These are phyloP conservation scores for Boletus subcaerulescens DNA, from an alignment of 768 basidiomycete genomes.

Conservation along the genomic window DNA sequence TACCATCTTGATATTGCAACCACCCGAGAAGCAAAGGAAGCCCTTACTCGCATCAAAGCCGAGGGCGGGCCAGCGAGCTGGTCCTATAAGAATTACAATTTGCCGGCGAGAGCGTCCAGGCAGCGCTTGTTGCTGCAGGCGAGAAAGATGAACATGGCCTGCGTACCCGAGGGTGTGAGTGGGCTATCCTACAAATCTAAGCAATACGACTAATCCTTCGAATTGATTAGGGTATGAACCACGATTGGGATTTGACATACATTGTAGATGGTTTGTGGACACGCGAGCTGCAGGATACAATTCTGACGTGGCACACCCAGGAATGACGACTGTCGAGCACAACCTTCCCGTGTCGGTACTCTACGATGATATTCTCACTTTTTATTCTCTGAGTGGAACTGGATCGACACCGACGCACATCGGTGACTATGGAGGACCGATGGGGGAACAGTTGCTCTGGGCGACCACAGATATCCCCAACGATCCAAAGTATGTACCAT, in stretches of 20 bases:
- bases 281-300: not conserved
- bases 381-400: conserved; percentile 67
- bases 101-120: conserved; percentile 65
- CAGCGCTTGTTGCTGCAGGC: conserved; percentile 64
- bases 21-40: conserved; percentile 59
- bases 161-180: conserved; percentile 66
- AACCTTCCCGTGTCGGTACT: conserved; percentile 61
- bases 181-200: not conserved
- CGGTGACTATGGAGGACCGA: conserved; percentile 73
- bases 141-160: conserved; percentile 61
- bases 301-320: conserved; percentile 30
- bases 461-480: conserved; percentile 61
- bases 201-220: not conserved
- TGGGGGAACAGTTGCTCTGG: conserved; percentile 70
- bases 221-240: conserved; percentile 58
- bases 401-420: conserved; percentile 72
- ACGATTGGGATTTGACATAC: conserved; percentile 76
- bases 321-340: conserved; percentile 78
- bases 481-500: conserved; percentile 54
- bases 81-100: conserved; percentile 78
- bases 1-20: conserved; percentile 64
- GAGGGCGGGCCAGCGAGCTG: conserved; percentile 69
- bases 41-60: conserved; percentile 63
- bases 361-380: conserved; percentile 62
- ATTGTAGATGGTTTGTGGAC: conserved; percentile 63